Evolutionary conservation across 305 asterid species (phyloP).

Genomic region (Rubia peregrina): DNA sequence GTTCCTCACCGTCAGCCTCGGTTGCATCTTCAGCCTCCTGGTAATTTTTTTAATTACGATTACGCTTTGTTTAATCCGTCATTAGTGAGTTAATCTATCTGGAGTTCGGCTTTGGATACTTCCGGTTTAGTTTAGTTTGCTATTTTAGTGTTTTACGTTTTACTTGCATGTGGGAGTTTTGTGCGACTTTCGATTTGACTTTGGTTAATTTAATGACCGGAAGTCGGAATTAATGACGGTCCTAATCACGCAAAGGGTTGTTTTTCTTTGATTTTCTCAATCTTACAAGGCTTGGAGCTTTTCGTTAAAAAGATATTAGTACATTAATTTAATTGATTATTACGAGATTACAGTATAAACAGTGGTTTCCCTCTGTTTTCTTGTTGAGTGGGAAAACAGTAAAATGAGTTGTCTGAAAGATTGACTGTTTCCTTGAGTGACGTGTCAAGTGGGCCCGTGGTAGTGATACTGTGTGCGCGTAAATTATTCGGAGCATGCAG

Average conservation of each 20-base stretch:
- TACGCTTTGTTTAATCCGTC: not conserved
- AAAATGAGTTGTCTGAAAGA: not conserved
- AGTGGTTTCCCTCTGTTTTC: not conserved
- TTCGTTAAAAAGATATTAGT: too few relatives aligned
- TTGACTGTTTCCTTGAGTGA: not conserved
- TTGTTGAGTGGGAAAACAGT: not conserved
- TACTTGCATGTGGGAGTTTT: constrained; percentile 2
- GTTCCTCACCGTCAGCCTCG: constrained; percentile 36
- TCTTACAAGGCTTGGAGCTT: too few relatives aligned
- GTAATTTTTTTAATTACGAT: constrained; percentile 18
- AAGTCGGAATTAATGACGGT: not conserved
- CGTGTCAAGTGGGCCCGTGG: not conserved
- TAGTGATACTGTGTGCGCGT: not conserved
- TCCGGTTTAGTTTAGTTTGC: not conserved
- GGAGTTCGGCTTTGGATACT: not conserved
- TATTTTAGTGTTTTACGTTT: not conserved
- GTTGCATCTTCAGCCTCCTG: constrained; percentile 39
- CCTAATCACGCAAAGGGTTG: not conserved
- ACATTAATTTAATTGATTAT: not conserved
- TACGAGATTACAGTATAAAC: not conserved
- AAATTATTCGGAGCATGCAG: not conserved
- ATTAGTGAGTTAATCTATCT: not conserved
- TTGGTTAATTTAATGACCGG: not conserved
- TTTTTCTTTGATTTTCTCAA: too few relatives aligned
- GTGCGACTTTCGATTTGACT: not conserved